Evolutionary conservation across 192 early-diverging fungal genomes (phyloP), one percentile per base, ranked within the genome.

Genomic region (Mortierella antarctica): DNA sequence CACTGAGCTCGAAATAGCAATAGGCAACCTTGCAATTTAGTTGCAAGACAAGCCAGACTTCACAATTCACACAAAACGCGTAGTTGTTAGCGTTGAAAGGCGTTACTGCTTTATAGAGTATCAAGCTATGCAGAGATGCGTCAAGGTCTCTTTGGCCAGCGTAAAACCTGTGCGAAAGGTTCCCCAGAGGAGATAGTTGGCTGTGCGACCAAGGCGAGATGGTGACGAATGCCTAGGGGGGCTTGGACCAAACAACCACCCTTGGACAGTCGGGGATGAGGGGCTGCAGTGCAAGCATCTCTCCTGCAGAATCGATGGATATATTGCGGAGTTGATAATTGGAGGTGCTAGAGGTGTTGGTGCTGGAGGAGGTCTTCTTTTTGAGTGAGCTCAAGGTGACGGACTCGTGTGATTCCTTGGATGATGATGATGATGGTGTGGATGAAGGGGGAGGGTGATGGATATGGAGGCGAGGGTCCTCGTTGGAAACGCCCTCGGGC

Each of bases 121-220:
- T 57, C 1, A 85, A 83, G 54, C 62, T 70, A 40, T 69, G 55
- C 23, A 74, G 59, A 58, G 86, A 85, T 48, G 82, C 72, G 42
- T 88, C 70, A n/a, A n/a, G n/a, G n/a, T n/a, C n/a, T n/a, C n/a
- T n/a, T n/a, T n/a, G n/a, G n/a, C n/a, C n/a, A n/a, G n/a, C n/a
- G n/a, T n/a, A n/a, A n/a, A n/a, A n/a, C n/a, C n/a, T n/a, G n/a
- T 57, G 83, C 87, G 57, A 79, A 18, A 4, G 76, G 69, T n/a
- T 45, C 58, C 56, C 68, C 69, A 45, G 76, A 71, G 8, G 76
- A 68, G 45, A 71, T 71, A 2, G 76, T 51, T 5, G 76, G 48
- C 2, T 65, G 57, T 20, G 69, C 75, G 11, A 79, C 68, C 15
- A 79, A 51, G 47, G 68, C 68, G 40, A 79, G 59, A n/a, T 71